Conservation (phyloP, 306 rosid species). For the Adenanthera pavonina region DNA sequence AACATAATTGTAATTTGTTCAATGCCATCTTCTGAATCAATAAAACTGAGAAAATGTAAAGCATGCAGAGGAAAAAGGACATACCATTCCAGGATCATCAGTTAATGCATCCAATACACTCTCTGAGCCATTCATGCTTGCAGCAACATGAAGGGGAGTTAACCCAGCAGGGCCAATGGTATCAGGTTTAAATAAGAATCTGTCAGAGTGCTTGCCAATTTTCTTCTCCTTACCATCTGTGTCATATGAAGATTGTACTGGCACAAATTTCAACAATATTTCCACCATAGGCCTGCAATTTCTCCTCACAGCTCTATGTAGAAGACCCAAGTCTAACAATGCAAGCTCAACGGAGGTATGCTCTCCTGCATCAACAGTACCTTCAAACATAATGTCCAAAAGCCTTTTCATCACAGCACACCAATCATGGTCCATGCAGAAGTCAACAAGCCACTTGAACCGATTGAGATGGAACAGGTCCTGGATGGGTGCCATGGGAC, state of each 20-base stretch:
- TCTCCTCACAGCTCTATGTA: slow-evolving; percentile 85
- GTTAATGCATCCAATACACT: slow-evolving; percentile 82
- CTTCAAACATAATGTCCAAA: slow-evolving; percentile 66
- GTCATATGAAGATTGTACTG: slow-evolving; percentile 42
- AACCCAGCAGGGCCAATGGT: slow-evolving; percentile 69
- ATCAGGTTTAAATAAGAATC: slow-evolving; percentile 79
- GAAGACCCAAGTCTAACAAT: slow-evolving; percentile 70
- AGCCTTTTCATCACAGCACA: slow-evolving; percentile 82
- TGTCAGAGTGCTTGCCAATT: slow-evolving; percentile 38
- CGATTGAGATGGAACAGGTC: slow-evolving; percentile 64
- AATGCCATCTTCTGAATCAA: neutral
- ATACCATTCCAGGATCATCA: slow-evolving; percentile 88
- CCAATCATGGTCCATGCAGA: slow-evolving; percentile 91
- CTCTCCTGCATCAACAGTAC: slow-evolving; percentile 66
- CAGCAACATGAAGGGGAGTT: slow-evolving; percentile 90
- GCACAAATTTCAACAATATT: slow-evolving; percentile 65
- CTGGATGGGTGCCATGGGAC: slow-evolving; percentile 61
- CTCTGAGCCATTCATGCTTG: slow-evolving; percentile 71
- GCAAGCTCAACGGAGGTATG: slow-evolving; percentile 62
- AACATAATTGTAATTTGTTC: neutral
- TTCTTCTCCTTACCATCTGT: slow-evolving; percentile 51
- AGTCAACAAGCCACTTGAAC: slow-evolving; percentile 80
- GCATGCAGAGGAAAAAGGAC: slow-evolving; percentile 26
- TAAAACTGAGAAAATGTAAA: neutral
- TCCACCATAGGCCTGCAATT: slow-evolving; percentile 78